Evolutionary conservation across 2,329 filamentous ascomycete genomes (phyloP).

Genomic region (Metarhizium robertsii): DNA sequence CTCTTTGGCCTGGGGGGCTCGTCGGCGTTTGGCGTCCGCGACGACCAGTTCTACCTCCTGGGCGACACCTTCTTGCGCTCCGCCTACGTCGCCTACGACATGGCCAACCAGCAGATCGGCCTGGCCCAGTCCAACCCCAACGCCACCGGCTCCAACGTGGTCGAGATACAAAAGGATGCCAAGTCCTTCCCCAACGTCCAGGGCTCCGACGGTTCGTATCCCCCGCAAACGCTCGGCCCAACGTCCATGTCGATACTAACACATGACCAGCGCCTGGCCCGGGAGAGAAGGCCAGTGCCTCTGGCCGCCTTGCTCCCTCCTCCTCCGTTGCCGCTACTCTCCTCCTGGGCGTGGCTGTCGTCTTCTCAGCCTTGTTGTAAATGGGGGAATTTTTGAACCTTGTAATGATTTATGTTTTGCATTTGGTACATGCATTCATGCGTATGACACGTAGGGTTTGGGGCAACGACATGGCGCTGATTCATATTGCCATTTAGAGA

Average conservation of each 20-base stretch:
- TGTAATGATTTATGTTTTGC: no score
- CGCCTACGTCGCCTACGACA: conserved; percentile 48
- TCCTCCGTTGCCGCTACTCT: conserved; percentile 8
- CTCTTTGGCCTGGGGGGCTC: conserved; percentile 44
- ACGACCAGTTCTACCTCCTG: conserved; percentile 33
- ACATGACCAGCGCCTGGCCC: not conserved
- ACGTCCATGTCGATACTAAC: not conserved
- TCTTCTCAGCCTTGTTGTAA: conserved; percentile 1
- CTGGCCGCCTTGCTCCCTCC: conserved; percentile 11
- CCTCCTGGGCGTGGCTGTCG: conserved; percentile 12
- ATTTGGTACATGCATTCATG: no score
- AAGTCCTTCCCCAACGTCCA: conserved; percentile 31
- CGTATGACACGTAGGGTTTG: no score
- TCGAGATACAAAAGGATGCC: conserved; percentile 32
- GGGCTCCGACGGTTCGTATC: conserved; percentile 28
- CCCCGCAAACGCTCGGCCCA: not conserved
- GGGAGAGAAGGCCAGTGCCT: conserved; percentile 11
- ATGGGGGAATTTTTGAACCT: no score
- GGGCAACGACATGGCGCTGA: no score
- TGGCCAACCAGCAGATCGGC: conserved; percentile 39
- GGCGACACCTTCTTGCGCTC: conserved; percentile 50
- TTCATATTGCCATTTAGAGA: no score
- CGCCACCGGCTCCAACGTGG: conserved; percentile 30
- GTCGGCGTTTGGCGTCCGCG: conserved; percentile 21
- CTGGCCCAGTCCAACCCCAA: conserved; percentile 45